Base-by-base conservation (phyloP, 1,284 basidiomycete species). In the Cryptococcus amylolentus region DNA sequence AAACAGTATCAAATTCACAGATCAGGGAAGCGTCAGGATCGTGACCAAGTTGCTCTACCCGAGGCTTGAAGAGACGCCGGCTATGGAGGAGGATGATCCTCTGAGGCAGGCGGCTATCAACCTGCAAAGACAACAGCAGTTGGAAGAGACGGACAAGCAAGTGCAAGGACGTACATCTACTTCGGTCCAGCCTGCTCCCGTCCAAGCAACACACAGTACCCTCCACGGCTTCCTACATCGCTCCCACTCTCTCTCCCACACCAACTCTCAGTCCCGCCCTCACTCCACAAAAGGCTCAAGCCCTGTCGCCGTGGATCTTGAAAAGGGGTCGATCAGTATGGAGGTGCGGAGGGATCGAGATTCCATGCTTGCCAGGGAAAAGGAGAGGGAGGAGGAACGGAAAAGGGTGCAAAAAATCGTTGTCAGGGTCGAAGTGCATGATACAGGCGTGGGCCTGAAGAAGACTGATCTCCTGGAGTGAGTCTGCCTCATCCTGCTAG, bases 361-460 rank as follows among this genome's bases (percentile, higher is more conserved):
- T 6, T 35, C 31, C 10, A 10, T 10, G 10, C 13, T 46, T 13
- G 55, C 53, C 47, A 42, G 50, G 41, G 60, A 64, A 5, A 56
- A 50, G 8, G 54, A 52, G 47, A 55, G 52, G 28, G 56, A 58
- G 12, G 62, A 64, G 26, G 63, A 63, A 40, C 57, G 52, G 51
- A 59, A 53, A 50, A 57, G 44, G 52, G 46, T 54, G n/a, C 52
- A 54, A 26, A 69, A 69, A 49, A 75, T 65, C 38, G 71, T 91
- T 38, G 86, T 91, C 12, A 80, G 89, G 55, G 87, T 92, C 44
- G 89, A 91, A 72, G 83, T 92, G 4, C 81, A 82, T 9, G 90
- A 91, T 73, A 91, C 89, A 0, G 90, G 91, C 26, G 84, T 80
- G 60, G 91, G 88, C 2, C 87, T 93, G 62, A 81, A 81, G 31